Evolutionary conservation across 2,329 filamentous ascomycete genomes (phyloP), one percentile per base, ranked within the genome.

Genomic region (Xylariales sp.): DNA sequence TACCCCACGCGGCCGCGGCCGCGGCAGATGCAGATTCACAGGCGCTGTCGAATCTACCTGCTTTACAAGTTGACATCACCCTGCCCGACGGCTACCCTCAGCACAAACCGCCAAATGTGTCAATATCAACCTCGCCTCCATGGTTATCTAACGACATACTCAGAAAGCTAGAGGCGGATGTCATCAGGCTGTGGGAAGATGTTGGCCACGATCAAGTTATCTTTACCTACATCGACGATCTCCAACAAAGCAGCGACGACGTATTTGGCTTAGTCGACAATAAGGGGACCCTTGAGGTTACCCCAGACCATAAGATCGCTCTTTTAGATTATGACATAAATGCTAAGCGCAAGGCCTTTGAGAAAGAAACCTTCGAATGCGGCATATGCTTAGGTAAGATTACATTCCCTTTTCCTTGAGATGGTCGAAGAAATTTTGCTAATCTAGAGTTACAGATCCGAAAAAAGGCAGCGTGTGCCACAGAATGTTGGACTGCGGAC

Each of bases 401-500:
- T 43, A 5, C 48, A 0, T 8, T 30, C 5, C 3, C 23, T 9
- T 30, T 32, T 34, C 41, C 30, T 41, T 5, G 4, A 10, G 3
- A 18, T 32, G 7, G 14, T 55, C n/a, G 39, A 14, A 5, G 10
- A 46, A 30, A 8, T 30, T 53, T 41, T 28, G 46, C 59, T 76
- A 80, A 69, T 77, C 3, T 49, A 23, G 41, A 39, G 16, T 46
- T 10, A 10, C 64, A 87, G 95, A 98, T 78, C 94, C 94, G 0
- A 97, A 97, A 80, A 97, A 97, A 78, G 96, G 96, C 1, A 80
- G 83, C 0, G 86, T 84, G 10, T 98, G 96, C 78, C 92, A 98
- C 81, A 88, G 89, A 49, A 90, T 98, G 85, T 81, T 91, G 53
- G 89, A 91, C 66, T 99, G 96, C 78, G 89, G 89, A 0, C 95